Evolutionary conservation across 257 asterid species (phyloP).

Genomic region (Agastache rugosa): DNA sequence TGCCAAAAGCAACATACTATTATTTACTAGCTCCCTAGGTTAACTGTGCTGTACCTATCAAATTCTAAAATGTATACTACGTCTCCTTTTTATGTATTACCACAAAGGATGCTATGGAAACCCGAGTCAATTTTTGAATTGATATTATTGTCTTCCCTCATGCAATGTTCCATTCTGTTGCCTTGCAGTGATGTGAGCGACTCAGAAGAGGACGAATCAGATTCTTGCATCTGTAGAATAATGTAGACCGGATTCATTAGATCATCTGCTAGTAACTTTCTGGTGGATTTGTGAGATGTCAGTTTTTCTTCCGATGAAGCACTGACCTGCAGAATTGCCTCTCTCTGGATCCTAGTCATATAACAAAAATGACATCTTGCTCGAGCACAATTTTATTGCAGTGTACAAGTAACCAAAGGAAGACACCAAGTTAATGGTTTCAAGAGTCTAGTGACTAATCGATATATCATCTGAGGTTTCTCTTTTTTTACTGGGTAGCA

Average conservation of each 20-base stretch:
- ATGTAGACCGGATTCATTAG: constrained; percentile 57
- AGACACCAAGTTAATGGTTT: constrained; percentile 2
- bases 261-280: constrained; percentile 23
- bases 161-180: neutral
- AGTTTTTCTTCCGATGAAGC: constrained; percentile 32
- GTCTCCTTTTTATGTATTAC: neutral
- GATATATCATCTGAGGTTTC: constrained; percentile 5
- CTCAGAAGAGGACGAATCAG: constrained; percentile 78
- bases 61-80: neutral
- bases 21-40: neutral
- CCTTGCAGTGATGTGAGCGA: constrained; percentile 55
- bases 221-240: constrained; percentile 73
- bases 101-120: too few relatives aligned
- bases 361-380: constrained; percentile 8
- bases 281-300: constrained; percentile 30
- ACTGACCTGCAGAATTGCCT: constrained; percentile 22
- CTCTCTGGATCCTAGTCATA: neutral
- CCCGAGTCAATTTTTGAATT: neutral
- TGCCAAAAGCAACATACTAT: neutral
- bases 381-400: constrained; percentile 3
- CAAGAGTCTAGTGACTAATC: constrained; percentile 30
- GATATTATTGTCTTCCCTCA: neutral
- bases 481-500: constrained; percentile 22
- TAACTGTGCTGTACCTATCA: neutral
- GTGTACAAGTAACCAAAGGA: constrained; percentile 22